Percentiles rank a stretch among this genome's conserved stretches.
Evolutionary conservation across 2,329 filamentous ascomycete species (phyloP).

Genomic region (Didymellaceae sp.): DNA sequence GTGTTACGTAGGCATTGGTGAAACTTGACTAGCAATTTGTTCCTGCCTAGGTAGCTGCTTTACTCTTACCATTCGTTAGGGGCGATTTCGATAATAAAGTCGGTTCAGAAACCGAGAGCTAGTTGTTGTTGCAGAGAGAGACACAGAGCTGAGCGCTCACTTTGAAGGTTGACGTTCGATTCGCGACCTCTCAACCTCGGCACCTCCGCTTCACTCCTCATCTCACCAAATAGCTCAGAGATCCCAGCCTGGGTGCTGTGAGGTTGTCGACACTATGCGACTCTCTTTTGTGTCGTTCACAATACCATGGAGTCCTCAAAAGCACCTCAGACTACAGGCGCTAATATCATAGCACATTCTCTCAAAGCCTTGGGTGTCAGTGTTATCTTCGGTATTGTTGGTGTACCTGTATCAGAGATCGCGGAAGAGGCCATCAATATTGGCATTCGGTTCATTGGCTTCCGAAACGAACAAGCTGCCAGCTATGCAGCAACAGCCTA

Average conservation of each 20-base stretch:
- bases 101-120: too few species aligned
- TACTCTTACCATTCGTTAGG: too few species aligned
- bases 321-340: slow-evolving; percentile 5
- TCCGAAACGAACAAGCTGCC: slow-evolving; percentile 65
- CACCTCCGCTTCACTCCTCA: slow-evolving; percentile 5
- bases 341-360: slow-evolving; percentile 52
- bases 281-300: not conserved
- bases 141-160: too few species aligned
- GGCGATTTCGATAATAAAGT: too few species aligned
- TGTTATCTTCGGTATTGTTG: slow-evolving; percentile 61
- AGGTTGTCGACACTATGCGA: too few species aligned
- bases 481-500: slow-evolving; percentile 65
- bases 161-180: not conserved
- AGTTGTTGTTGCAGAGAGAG: too few species aligned
- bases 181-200: slow-evolving; percentile 18
- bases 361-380: slow-evolving; percentile 58
- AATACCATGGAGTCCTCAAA: not conserved
- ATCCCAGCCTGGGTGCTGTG: not conserved
- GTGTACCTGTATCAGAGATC: slow-evolving; percentile 64
- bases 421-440: slow-evolving; percentile 63
- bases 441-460: slow-evolving; percentile 64
- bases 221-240: not conserved
- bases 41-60: too few species aligned
- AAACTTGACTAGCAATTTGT: too few species aligned
- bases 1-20: too few species aligned